Conservation (phyloP, 345 rosid genomes). For the Populus nigra region DNA sequence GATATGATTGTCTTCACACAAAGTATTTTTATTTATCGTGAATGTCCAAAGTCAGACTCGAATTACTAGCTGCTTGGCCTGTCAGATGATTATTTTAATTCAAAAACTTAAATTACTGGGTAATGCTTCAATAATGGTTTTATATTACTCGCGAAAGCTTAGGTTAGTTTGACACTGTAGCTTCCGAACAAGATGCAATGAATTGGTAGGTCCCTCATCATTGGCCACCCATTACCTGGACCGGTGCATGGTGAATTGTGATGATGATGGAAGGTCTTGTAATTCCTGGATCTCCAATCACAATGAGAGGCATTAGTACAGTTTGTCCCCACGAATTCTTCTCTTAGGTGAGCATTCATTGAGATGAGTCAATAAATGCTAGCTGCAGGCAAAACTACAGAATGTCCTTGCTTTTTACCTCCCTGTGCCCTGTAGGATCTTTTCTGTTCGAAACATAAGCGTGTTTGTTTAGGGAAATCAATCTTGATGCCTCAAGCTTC, state of each 20-base stretch:
- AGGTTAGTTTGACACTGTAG: background rate
- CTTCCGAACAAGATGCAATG: background rate
- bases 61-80: no score
- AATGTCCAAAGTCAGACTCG: no score
- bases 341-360: background rate
- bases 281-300: conserved; percentile 7
- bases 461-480: background rate
- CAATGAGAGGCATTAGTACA: background rate
- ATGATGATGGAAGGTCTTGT: background rate
- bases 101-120: no score
- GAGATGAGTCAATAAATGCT: background rate
- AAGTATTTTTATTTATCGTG: background rate
- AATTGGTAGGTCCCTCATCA: background rate
- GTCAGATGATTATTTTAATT: no score
- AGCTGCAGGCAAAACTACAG: background rate
- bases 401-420: background rate
- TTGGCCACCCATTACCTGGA: background rate
- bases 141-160: no score
- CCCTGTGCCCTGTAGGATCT: background rate
- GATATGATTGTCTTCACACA: background rate
- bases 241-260: background rate
- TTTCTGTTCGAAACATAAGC: background rate
- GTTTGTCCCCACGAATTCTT: background rate
- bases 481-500: background rate
- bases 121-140: no score